Base-by-base conservation (phyloP, 2,329 filamentous ascomycete genomes). In the Diaporthe amygdali region DNA sequence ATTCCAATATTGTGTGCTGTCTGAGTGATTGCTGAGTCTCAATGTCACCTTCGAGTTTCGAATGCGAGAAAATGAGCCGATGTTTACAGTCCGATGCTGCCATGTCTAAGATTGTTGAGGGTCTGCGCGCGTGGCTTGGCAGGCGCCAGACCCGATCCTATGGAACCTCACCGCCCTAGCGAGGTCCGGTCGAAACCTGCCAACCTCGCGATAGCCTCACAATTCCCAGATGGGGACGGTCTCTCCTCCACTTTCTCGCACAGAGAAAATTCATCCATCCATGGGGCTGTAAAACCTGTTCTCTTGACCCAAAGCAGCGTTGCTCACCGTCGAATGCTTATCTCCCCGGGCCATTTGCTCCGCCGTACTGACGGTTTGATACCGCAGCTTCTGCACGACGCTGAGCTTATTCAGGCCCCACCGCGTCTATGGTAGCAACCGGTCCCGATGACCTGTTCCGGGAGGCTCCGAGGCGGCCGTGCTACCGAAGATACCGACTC, bases 21-120 rank as follows among this genome's bases (percentile, higher is more conserved):
- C 12, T 37, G 32, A 20, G 27, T 34, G 12, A 25, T 12, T 64
- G 59, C 17, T 22, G 37, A 44, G 41, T 22, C n/a, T 44, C 30
- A 44, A 64, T 64, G 59, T 49, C 59, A 64, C 59, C 59, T 49
- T 64, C n/a, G 59, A 64, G 44, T 64, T 64, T 64, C 59, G 44
- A 64, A 17, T 64, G 44, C 47, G 30, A 49, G n/a, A 37, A 47
- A 64, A 64, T 64, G 59, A 64, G 59, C 59, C 59, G 30, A 64
- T 49, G 20, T n/a, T 64, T 44, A 37, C 41, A 44, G 59, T 49
- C 44, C 44, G 44, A 37, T 64, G 44, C 20, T 64, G 30, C 59
- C 59, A 49, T 49, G 59, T 27, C 59, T 9, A 64, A 37, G n/a
- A 49, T 64, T 64, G 15, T 17, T 37, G 44, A 64, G 59, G 59